Conservation (phyloP, 257 asterid genomes). For the Linderniella brevidens region DNA sequence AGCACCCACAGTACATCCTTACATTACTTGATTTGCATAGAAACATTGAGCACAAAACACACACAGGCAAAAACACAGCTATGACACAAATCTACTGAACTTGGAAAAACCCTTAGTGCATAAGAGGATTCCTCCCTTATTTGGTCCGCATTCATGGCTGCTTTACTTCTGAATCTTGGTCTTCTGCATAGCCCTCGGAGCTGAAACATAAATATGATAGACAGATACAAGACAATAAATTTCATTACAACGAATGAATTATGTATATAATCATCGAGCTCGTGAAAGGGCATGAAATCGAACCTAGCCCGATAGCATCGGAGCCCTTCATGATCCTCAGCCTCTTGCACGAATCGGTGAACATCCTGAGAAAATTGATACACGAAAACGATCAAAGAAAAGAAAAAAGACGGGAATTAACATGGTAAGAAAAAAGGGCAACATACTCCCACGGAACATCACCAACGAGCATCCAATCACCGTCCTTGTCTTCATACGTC, state of each 20-base stretch:
- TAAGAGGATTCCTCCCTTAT: too few relatives aligned
- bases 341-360: constrained; percentile 65
- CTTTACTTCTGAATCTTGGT: constrained; percentile 34
- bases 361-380: too few relatives aligned
- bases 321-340: constrained; percentile 84
- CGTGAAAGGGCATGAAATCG: too few relatives aligned
- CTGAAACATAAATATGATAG: constrained; percentile 19
- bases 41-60: too few relatives aligned
- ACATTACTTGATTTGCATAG: too few relatives aligned
- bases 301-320: constrained; percentile 81
- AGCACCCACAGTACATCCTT: too few relatives aligned
- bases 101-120: too few relatives aligned
- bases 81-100: too few relatives aligned
- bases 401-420: background rate
- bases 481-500: constrained; percentile 66
- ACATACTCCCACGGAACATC: constrained; percentile 90
- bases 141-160: too few relatives aligned
- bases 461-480: constrained; percentile 92
- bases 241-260: background rate
- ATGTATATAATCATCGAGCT: background rate
- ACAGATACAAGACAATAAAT: background rate
- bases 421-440: too few relatives aligned
- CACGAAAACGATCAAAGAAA: constrained; percentile 5
- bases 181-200: constrained; percentile 68
- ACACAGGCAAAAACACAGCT: too few relatives aligned